Evolutionary conservation across 169 alveolate species (phyloP).

Genomic region (Toxoplasma gondii): DNA sequence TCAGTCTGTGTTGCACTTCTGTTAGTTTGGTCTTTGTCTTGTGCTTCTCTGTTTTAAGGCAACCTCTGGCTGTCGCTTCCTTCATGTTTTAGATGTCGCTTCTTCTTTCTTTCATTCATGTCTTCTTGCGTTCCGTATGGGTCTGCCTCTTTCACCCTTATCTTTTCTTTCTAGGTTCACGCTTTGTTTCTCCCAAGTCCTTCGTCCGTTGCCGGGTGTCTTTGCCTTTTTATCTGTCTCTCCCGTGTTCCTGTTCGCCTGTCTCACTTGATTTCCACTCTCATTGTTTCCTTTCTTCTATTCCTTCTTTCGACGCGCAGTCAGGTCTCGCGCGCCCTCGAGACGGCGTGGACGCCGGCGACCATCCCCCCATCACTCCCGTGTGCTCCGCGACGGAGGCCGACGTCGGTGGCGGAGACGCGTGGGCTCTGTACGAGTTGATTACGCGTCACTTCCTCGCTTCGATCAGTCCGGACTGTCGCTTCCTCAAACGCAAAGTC

Average conservation of each 20-base stretch:
- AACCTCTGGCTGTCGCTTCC: no score
- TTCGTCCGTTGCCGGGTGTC: background rate
- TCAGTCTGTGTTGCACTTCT: no score
- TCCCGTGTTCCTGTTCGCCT: background rate
- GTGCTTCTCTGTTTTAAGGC: no score
- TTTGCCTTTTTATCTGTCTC: background rate
- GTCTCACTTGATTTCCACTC: background rate
- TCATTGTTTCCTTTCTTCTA: background rate
- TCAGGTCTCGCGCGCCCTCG: conserved; percentile 51
- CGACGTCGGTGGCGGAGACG: conserved; percentile 78
- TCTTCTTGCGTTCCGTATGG: no score
- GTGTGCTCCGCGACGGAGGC: conserved; percentile 83
- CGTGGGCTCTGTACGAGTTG: conserved; percentile 85
- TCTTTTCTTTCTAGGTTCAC: background rate
- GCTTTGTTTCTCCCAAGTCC: background rate
- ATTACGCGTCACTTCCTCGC: conserved; percentile 90
- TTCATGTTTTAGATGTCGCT: no score
- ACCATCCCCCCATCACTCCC: conserved; percentile 97
- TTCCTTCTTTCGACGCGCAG: conserved; percentile 8
- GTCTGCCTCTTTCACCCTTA: no score
- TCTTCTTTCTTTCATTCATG: no score
- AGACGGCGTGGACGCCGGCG: conserved; percentile 93
- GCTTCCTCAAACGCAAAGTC: conserved; percentile 79
- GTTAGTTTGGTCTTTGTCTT: no score
- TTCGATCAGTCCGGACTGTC: conserved; percentile 85